A percentile compares a stretch with the other conserved stretches of the same genome.
Evolutionary conservation across 2,329 filamentous ascomycete genomes (phyloP).

Genomic region (Ophiostoma triangulosporum): DNA sequence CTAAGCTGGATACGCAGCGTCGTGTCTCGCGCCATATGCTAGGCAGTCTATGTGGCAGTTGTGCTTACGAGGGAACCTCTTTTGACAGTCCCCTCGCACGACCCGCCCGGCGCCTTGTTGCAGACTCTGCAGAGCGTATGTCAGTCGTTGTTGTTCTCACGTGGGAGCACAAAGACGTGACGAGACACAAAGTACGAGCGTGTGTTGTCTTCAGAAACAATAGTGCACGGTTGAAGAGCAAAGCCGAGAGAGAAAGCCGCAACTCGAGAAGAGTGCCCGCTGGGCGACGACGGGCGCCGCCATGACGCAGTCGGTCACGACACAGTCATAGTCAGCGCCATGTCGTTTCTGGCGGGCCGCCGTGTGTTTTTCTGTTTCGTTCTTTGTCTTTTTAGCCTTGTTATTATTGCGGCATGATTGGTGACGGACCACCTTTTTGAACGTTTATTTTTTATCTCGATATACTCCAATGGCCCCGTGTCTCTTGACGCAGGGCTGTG

Average conservation of each 20-base stretch:
- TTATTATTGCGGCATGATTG: constrained; percentile 2
- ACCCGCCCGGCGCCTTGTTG: not conserved
- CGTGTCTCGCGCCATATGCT: constrained; percentile 7
- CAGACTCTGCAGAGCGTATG: constrained; percentile 3
- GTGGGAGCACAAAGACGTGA: not conserved
- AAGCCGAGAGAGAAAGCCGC: not conserved
- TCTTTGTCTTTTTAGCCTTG: not conserved
- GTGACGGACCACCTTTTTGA: not conserved
- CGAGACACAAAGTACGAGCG: constrained; percentile 6
- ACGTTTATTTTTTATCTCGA: not conserved
- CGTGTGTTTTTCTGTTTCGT: not conserved
- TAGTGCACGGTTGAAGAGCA: not conserved
- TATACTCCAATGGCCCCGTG: not conserved
- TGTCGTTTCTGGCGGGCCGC: not conserved
- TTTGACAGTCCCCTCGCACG: not conserved
- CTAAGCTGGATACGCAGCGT: constrained; percentile 25
- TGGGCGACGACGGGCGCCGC: not conserved
- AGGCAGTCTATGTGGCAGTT: constrained; percentile 1
- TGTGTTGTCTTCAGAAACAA: constrained; percentile 1
- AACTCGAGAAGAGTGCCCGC: not conserved
- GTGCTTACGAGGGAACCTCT: not conserved
- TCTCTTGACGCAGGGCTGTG: not conserved
- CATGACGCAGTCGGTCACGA: too few relatives aligned
- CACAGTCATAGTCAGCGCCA: not conserved
- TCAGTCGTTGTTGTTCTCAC: not conserved